Evolutionary conservation across 169 alveolate genomes (phyloP).

Genomic region (Besnoitia besnoiti): DNA sequence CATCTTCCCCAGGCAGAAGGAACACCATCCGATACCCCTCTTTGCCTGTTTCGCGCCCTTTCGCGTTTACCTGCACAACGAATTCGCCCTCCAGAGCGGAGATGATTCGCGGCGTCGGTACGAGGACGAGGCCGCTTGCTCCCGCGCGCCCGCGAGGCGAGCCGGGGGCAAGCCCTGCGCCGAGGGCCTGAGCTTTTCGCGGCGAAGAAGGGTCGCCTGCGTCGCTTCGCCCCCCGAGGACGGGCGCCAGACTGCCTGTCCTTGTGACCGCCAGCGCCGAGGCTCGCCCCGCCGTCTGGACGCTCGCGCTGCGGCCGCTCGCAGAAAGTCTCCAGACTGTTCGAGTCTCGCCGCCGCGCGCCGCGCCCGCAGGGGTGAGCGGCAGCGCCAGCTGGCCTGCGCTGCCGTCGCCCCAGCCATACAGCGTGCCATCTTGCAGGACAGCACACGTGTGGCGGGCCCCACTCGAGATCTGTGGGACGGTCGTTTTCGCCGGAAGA

Average conservation of each 20-base stretch:
- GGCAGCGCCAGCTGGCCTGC: constrained; percentile 31
- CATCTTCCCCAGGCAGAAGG: no score
- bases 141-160: background rate
- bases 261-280: background rate
- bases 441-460: constrained; percentile 29
- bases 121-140: background rate
- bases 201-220: background rate
- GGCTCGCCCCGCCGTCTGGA: background rate
- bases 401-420: constrained; percentile 37
- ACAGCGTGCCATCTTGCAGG: constrained; percentile 6
- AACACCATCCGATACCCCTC: no score
- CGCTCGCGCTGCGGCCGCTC: background rate
- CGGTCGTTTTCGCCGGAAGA: constrained; percentile 8
- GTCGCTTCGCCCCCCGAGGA: background rate
- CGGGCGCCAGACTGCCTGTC: background rate
- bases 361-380: background rate
- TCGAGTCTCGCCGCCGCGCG: background rate
- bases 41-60: no score
- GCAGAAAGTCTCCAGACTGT: background rate
- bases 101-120: background rate
- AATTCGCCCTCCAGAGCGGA: constrained; percentile 3
- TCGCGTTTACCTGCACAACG: constrained; percentile 44
- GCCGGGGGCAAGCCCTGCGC: background rate
- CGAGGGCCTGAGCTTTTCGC: background rate
- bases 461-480: constrained; percentile 22